These are phyloP conservation scores for Forsythia suspensa DNA, from an alignment of 257 asterid species.

Conservation along the genomic window DNA sequence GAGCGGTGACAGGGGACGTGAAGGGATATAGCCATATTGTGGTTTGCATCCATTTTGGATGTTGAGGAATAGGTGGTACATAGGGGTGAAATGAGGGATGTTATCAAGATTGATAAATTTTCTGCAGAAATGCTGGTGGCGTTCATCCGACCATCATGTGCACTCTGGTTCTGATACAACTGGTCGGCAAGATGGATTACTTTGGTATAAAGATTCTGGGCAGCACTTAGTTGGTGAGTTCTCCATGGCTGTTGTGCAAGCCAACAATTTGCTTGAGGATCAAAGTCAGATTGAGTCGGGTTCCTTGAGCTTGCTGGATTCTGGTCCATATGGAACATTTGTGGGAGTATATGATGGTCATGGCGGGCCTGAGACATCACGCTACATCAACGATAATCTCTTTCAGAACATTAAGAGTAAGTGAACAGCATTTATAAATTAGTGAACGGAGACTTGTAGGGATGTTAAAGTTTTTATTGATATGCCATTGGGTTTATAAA, in stretches of 20 bases:
- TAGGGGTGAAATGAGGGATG: constrained; percentile 66
- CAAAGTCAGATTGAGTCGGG: constrained; percentile 61
- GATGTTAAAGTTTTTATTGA: neutral
- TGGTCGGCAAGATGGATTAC: constrained; percentile 54
- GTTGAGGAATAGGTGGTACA: constrained; percentile 39
- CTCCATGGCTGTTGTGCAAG: constrained; percentile 59
- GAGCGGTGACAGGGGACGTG: neutral
- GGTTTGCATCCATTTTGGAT: constrained; percentile 54
- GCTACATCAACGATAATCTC: constrained; percentile 41
- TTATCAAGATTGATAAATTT: constrained; percentile 53
- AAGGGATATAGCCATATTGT: neutral
- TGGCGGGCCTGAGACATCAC: constrained; percentile 62
- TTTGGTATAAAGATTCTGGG: constrained; percentile 50
- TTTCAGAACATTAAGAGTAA: constrained; percentile 49
- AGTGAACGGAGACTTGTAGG: neutral
- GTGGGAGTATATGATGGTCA: constrained; percentile 59
- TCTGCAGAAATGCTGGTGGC: constrained; percentile 49
- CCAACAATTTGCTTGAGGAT: constrained; percentile 56
- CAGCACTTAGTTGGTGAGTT: constrained; percentile 51
- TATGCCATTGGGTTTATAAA: neutral
- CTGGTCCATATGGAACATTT: constrained; percentile 55
- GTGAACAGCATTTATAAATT: neutral
- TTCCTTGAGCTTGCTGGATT: constrained; percentile 43
- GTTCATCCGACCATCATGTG: constrained; percentile 29
- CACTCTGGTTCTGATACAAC: constrained; percentile 42